Evolutionary conservation across 2,329 filamentous ascomycete species (phyloP), one percentile per base, ranked within the genome.

Genomic region (Aspergillus alliaceus): DNA sequence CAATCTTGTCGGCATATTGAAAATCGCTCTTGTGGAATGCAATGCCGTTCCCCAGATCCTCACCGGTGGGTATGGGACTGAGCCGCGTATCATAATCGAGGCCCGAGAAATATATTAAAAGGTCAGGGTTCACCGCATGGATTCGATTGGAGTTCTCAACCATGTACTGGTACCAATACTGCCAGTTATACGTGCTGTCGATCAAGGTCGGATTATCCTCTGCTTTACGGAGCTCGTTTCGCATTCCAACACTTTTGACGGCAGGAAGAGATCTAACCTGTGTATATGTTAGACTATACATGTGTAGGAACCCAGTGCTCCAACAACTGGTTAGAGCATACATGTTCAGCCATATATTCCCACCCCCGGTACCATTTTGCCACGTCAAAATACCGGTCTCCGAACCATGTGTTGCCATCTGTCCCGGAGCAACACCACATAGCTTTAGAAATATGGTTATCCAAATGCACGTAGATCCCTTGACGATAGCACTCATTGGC

Each of bases 341-440:
- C 82, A 60, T 87, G 84, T 2, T 77, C 68, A 0, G 84, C 82
- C 82, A 89, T 88, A 65, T 82, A 89, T 0, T 72, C 69, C 22
- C 84, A 74, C 0, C 86, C 86, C 8, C 86, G 77, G 6, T 80
- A 76, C 86, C 86, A 89, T 39, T 86, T 87, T 1, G 75, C 70
- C 0, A 81, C 76, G 56, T 82, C 70, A 61, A 87, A 89, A 64
- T 86, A 79, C 0, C 71, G 78, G 65, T 89, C 86, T 11, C 85
- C 83, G 72, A 84, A 86, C 84, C 84, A 87, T 24, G 78, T 72
- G 66, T 87, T 87, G 3, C 82, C 83, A 51, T 87, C 84, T 0
- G 66, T 72, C 0, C 70, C 74, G 8, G 74, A 77, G 63, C 84
- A 87, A 66, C 84, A 87, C 84, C 85, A 87, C 54, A 75, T 75